phyloP scores from a whole-genome alignment of 2,329 filamentous ascomycete species.

The Sporothrix protearum region DNA sequence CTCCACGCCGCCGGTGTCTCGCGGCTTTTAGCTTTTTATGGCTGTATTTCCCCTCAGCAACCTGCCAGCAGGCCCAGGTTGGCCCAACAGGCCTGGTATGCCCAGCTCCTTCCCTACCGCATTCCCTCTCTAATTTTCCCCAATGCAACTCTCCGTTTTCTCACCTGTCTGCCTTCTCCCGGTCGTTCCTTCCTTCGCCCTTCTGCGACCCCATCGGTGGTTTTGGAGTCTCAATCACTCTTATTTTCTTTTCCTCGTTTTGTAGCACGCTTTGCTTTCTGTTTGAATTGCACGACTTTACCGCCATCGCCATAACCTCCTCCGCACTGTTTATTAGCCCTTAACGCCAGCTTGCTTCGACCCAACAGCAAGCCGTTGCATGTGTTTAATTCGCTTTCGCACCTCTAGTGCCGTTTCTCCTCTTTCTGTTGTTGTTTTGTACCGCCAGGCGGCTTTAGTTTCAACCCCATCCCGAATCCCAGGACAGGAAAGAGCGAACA shows the following conservation, averaged over 20 bases:
- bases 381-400: not conserved
- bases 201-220: not conserved
- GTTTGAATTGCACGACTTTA: not conserved
- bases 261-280: constrained; percentile 8
- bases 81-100: not conserved
- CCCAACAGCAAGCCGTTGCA: constrained; percentile 1
- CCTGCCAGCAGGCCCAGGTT: not conserved
- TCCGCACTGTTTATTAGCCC: not conserved
- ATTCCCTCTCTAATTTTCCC: constrained; percentile 8
- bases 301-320: not conserved
- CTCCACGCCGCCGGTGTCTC: not conserved
- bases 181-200: not conserved
- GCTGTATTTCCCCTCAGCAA: not conserved
- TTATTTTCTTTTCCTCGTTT: not conserved
- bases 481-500: not conserved
- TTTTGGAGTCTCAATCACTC: not conserved
- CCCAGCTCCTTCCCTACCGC: constrained; percentile 3
- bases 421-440: constrained; percentile 4
- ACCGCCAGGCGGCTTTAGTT: not conserved
- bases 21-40: not conserved
- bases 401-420: constrained; percentile 14
- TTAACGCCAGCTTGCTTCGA: not conserved
- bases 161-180: not conserved
- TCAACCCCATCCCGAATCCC: constrained; percentile 11
- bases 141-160: constrained; percentile 8